phyloP scores from a whole-genome alignment of 1,284 basidiomycete genomes.

The Ceratobasidium sp. region DNA sequence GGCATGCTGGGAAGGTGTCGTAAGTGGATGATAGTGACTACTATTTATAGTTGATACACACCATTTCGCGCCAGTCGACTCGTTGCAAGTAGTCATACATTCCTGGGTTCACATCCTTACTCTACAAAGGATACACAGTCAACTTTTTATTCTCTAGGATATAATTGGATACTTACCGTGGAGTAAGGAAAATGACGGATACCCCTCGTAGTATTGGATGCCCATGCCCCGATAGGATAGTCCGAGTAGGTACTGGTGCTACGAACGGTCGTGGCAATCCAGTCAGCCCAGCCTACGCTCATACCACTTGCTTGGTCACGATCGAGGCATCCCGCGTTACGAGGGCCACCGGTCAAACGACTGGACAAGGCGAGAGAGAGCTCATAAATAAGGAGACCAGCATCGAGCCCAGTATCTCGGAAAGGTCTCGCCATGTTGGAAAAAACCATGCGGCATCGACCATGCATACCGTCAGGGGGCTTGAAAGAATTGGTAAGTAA shows the following conservation, averaged over 20 bases:
- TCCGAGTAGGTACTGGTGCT: constrained; percentile 52
- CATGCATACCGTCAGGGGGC: constrained; percentile 54
- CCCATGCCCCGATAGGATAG: constrained; percentile 61
- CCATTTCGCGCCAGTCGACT: constrained; percentile 51
- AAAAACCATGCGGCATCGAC: constrained; percentile 61
- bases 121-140: constrained; percentile 43
- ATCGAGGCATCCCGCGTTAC: constrained; percentile 58
- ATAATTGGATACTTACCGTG: constrained; percentile 41
- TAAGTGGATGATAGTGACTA: neutral
- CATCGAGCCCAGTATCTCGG: constrained; percentile 61
- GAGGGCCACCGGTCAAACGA: constrained; percentile 61
- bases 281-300: constrained; percentile 56
- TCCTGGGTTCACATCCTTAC: constrained; percentile 57
- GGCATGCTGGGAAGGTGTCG: constrained; percentile 48
- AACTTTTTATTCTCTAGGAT: neutral
- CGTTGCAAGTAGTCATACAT: constrained; percentile 62
- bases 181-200: constrained; percentile 60
- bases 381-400: constrained; percentile 56
- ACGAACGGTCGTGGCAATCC: constrained; percentile 54
- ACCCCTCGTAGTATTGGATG: constrained; percentile 54
- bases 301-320: constrained; percentile 63
- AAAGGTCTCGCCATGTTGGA: constrained; percentile 58
- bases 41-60: neutral
- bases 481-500: constrained; percentile 53
- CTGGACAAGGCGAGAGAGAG: constrained; percentile 61